These are phyloP conservation scores for Hericium alpestre DNA, from an alignment of 768 basidiomycete genomes.

Conservation along the genomic window DNA sequence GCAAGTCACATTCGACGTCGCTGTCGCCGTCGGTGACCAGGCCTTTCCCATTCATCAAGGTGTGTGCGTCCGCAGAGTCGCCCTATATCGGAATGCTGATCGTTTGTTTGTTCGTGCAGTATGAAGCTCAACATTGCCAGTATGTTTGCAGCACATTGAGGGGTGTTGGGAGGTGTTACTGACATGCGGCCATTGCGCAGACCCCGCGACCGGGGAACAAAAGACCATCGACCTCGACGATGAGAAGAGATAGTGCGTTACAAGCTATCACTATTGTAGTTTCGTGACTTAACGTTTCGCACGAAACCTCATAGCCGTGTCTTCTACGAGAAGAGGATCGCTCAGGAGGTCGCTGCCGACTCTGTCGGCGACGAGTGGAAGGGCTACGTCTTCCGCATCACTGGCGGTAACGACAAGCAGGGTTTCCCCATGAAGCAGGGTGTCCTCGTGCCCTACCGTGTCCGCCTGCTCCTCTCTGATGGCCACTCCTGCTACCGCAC, in stretches of 20 bases:
- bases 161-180: not conserved
- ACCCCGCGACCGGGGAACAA: slow-evolving; percentile 96
- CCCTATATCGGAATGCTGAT: not conserved
- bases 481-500: slow-evolving; percentile 97
- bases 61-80: slow-evolving; percentile 3
- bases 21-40: slow-evolving; percentile 34
- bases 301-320: slow-evolving; percentile 48
- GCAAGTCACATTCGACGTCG: slow-evolving; percentile 23
- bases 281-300: not conserved
- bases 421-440: slow-evolving; percentile 99
- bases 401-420: slow-evolving; percentile 97
- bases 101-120: slow-evolving; percentile 22
- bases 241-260: slow-evolving; percentile 68
- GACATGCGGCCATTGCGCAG: slow-evolving; percentile 24
- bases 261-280: not conserved
- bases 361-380: slow-evolving; percentile 91
- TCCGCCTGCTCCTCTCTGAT: slow-evolving; percentile 84
- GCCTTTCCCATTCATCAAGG: slow-evolving; percentile 20
- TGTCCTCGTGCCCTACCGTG: slow-evolving; percentile 89
- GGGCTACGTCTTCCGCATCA: slow-evolving; percentile 94
- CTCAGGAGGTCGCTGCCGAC: slow-evolving; percentile 90
- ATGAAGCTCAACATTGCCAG: slow-evolving; percentile 99
- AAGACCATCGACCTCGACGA: slow-evolving; percentile 93
- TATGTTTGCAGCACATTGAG: slow-evolving; percentile 31
- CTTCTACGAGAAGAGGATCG: slow-evolving; percentile 96